Evolutionary conservation across 2,329 filamentous ascomycete species (phyloP).

Genomic region (Diaporthe sp.): DNA sequence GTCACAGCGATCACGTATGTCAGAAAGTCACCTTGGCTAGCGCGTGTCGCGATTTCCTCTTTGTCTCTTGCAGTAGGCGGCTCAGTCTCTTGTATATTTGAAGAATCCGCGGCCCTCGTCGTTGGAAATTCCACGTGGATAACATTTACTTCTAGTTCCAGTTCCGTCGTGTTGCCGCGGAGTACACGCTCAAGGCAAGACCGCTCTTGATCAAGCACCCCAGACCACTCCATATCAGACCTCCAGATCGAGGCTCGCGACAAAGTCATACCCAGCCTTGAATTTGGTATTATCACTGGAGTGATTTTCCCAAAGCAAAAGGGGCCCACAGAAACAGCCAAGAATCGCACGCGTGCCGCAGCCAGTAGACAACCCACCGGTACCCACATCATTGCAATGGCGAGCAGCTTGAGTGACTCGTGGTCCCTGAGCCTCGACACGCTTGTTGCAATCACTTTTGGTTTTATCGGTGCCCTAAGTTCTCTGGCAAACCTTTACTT

Average conservation of each 20-base stretch:
- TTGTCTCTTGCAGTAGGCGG: neutral
- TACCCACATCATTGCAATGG: neutral
- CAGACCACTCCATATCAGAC: neutral
- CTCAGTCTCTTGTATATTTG: neutral
- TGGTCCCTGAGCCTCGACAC: constrained; percentile 1
- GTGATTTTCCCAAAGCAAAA: neutral
- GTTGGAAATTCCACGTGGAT: too few species aligned
- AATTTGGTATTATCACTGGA: neutral
- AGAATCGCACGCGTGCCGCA: neutral
- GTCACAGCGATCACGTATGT: neutral
- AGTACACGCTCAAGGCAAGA: neutral
- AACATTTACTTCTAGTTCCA: neutral
- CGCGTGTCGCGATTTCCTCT: too few species aligned
- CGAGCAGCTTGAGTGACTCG: neutral
- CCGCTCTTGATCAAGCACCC: neutral
- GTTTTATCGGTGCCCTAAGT: neutral
- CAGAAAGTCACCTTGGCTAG: neutral
- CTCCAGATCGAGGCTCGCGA: neutral
- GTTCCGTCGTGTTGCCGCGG: neutral
- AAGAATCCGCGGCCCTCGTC: neutral
- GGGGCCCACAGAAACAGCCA: neutral
- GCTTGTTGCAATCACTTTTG: neutral
- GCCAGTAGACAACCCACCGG: neutral
- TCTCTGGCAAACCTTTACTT: constrained; percentile 1
- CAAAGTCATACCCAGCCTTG: neutral